Conservation (phyloP, 768 basidiomycete genomes). For the Tricholoma hemisulphureum region DNA sequence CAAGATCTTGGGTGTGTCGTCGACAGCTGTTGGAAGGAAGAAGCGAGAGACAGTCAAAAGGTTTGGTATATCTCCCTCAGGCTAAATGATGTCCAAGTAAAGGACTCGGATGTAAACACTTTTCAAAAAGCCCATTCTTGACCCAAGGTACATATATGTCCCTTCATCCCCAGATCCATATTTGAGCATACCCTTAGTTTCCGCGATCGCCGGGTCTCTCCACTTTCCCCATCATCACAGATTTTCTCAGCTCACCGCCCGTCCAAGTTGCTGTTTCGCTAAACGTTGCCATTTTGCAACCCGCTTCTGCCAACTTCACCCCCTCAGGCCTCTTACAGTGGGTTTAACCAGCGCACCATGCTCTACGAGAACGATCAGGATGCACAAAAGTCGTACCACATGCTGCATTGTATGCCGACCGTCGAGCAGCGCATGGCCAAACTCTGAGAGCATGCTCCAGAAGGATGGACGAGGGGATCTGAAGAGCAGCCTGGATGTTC, state of each 20-base stretch:
- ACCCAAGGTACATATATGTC: conserved; percentile 41
- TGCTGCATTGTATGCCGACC: conserved; percentile 37
- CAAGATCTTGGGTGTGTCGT: neutral
- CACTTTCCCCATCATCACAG: conserved; percentile 46
- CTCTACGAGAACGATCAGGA: conserved; percentile 15
- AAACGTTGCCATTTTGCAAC: conserved; percentile 44
- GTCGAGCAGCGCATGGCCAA: conserved; percentile 36
- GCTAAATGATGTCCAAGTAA: conserved; percentile 33
- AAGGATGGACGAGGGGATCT: conserved; percentile 53
- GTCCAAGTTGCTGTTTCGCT: conserved; percentile 50
- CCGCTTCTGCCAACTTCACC: conserved; percentile 25
- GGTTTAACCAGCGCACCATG: conserved; percentile 43
- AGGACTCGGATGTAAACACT: conserved; percentile 47
- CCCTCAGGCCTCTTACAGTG: conserved; percentile 50
- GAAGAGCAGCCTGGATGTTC: conserved; percentile 39
- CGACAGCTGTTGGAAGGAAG: neutral
- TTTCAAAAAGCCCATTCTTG: conserved; percentile 43
- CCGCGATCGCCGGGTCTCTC: conserved; percentile 48
- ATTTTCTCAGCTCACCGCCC: conserved; percentile 63
- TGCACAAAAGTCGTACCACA: conserved; percentile 30
- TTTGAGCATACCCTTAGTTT: conserved; percentile 39
- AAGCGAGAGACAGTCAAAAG: neutral
- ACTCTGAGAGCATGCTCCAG: conserved; percentile 33
- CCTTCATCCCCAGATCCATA: conserved; percentile 41
- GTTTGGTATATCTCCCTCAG: conserved; percentile 4